These are phyloP conservation scores for Corylus americana DNA, from an alignment of 306 rosid genomes.

Conservation along the genomic window DNA sequence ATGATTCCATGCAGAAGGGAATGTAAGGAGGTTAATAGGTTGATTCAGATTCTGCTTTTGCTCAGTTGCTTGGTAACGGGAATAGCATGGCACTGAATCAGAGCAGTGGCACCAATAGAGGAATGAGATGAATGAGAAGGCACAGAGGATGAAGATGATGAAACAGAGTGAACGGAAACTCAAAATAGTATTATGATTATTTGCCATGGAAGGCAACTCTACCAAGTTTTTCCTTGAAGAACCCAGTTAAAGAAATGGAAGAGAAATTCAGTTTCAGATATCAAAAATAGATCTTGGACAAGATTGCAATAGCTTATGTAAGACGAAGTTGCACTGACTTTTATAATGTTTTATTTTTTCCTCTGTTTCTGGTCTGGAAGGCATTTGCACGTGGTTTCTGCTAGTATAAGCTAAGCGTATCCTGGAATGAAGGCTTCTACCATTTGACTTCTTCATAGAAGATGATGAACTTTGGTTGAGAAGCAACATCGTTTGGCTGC, in stretches of 20 bases:
- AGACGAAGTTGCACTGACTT: background rate
- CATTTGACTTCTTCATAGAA: background rate
- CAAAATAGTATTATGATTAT: constrained; percentile 31
- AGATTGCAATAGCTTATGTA: background rate
- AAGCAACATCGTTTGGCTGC: background rate
- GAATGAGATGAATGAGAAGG: constrained; percentile 40
- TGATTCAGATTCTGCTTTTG: constrained; percentile 33
- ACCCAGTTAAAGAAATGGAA: background rate
- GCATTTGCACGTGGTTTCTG: constrained; percentile 32
- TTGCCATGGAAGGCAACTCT: constrained; percentile 44
- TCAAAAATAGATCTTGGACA: background rate
- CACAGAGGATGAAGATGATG: constrained; percentile 34
- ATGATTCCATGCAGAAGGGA: constrained; percentile 65
- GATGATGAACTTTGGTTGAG: background rate
- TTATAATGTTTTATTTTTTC: background rate
- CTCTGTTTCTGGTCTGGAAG: constrained; percentile 10
- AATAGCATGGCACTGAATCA: constrained; percentile 37
- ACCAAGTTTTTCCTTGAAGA: background rate
- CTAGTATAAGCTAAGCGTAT: constrained; percentile 14
- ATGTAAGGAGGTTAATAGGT: constrained; percentile 48
- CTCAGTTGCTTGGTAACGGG: constrained; percentile 36
- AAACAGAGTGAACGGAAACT: constrained; percentile 41
- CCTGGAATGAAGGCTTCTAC: background rate
- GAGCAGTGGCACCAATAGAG: constrained; percentile 49
- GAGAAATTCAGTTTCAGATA: background rate